A percentile compares a stretch with the other conserved stretches of the same genome.
phyloP scores from a whole-genome alignment of 768 basidiomycete species.

The Boletus rufocinnamomeus region DNA sequence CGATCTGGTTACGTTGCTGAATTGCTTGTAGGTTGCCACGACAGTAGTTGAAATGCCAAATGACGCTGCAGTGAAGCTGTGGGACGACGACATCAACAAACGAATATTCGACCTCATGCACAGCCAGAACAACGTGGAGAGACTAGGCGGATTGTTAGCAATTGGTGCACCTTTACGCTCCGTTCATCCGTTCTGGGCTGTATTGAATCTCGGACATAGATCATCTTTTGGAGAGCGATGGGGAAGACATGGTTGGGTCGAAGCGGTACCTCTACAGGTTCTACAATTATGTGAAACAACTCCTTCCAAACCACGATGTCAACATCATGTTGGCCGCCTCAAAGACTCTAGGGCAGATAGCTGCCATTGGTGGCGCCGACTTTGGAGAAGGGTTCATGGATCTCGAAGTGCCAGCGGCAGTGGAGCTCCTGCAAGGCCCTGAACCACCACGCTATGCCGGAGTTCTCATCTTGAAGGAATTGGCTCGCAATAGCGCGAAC shows the following conservation, averaged over 20 bases:
- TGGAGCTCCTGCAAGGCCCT: constrained; percentile 71
- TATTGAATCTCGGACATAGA: constrained; percentile 42
- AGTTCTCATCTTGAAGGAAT: constrained; percentile 90
- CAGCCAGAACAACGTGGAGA: constrained; percentile 74
- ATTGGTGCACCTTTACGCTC: constrained; percentile 59
- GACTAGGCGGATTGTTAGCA: constrained; percentile 83
- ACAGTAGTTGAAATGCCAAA: constrained; percentile 80
- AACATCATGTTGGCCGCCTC: constrained; percentile 94
- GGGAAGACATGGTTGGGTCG: constrained; percentile 80
- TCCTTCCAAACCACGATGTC: constrained; percentile 89
- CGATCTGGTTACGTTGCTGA: constrained; percentile 14
- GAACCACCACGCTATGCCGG: constrained; percentile 92
- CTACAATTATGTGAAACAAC: constrained; percentile 90
- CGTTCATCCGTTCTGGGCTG: not conserved
- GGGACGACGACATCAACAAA: constrained; percentile 83
- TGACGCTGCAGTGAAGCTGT: constrained; percentile 77
- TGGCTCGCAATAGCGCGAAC: constrained; percentile 84
- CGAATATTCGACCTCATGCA: constrained; percentile 82
- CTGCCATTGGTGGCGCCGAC: constrained; percentile 75
- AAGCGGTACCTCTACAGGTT: constrained; percentile 82
- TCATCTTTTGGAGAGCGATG: constrained; percentile 72
- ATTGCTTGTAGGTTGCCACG: constrained; percentile 57
- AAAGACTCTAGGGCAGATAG: constrained; percentile 88
- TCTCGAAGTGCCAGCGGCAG: constrained; percentile 81
- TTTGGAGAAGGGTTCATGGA: constrained; percentile 92